Evolutionary conservation across 176 grass and related monocot genomes (phyloP), one percentile per base, ranked within the genome.

Genomic region (Aechmea fasciata): DNA sequence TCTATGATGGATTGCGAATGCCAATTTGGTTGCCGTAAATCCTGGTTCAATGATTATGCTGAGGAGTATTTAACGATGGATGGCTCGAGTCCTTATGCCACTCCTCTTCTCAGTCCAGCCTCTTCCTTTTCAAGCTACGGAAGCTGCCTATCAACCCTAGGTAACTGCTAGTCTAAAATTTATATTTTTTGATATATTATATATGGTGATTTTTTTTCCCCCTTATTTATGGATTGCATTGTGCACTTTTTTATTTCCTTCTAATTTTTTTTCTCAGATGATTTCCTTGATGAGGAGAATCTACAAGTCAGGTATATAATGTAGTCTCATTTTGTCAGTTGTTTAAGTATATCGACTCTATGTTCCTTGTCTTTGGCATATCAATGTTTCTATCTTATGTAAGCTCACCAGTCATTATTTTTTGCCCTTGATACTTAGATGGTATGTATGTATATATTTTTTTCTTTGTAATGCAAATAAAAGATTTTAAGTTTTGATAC

Each of bases 121-220:
- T 87, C 69, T 69, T 91, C 88, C 73, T 91, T 80, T 70, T 81
- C 81, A 11, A 87, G 81, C 65, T 91, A 79, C 76, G 72, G 67
- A 51, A 91, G 81, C 57, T 91, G 88, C 80, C 78, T 85, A 81
- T 91, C 88, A 81, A 84, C 50, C 74, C 65, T 91, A 14, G 82
- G 88, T 91, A 79, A 48, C 74, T 84, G 7, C 33, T 41, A 6
- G 4, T 41, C 5, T 41, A 41, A 41, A 41, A 41, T 41, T 41
- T 41, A 41, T 41, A 41, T 41, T 41, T 41, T 7, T 41, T 41
- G 33, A 41, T 7, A 41, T 41, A 69, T 18, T 61, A 57, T 52
- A 77, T 77, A 49, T 48, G 28, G 47, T 52, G 33, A 13, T 69
- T 77, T 59, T 33, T 3, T 51, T 11, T 54, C 69, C 69, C 69